Conservation (phyloP, 352 stramenopile species). For the Globisporangium sylvaticum region DNA sequence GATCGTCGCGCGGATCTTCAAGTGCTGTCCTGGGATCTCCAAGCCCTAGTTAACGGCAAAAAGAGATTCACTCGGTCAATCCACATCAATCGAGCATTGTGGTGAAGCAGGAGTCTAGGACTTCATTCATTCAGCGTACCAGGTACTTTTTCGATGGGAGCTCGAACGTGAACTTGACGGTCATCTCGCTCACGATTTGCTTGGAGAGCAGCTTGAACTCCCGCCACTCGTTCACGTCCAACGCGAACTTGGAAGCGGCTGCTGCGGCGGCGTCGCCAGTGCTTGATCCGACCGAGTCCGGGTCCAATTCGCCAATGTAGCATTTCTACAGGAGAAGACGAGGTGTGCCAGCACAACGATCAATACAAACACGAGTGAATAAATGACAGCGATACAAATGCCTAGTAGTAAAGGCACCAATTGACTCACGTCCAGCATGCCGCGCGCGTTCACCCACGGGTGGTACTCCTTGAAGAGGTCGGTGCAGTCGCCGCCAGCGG, state of each 20-base stretch:
- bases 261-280: conserved; percentile 2
- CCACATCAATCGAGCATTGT: no score
- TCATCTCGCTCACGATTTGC: conserved; percentile 47
- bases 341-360: not conserved
- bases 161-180: conserved; percentile 77
- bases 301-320: conserved; percentile 63
- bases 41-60: no score
- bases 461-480: conserved; percentile 97
- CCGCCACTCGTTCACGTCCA: conserved; percentile 65
- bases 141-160: conserved; percentile 59
- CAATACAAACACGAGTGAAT: not conserved
- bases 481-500: conserved; percentile 92
- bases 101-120: not conserved
- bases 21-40: conserved; percentile 66
- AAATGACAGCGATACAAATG: not conserved
- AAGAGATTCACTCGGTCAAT: no score
- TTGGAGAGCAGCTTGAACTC: conserved; percentile 61
- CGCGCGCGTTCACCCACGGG: conserved; percentile 91
- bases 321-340: conserved; percentile 48
- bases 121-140: conserved; percentile 16
- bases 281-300: conserved; percentile 29
- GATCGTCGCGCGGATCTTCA: conserved; percentile 78
- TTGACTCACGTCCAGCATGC: conserved; percentile 73
- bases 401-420: no score
- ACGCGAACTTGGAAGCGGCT: conserved; percentile 33